phyloP scores from a whole-genome alignment of 202 grass and related monocot species.

The Panicum hallii region DNA sequence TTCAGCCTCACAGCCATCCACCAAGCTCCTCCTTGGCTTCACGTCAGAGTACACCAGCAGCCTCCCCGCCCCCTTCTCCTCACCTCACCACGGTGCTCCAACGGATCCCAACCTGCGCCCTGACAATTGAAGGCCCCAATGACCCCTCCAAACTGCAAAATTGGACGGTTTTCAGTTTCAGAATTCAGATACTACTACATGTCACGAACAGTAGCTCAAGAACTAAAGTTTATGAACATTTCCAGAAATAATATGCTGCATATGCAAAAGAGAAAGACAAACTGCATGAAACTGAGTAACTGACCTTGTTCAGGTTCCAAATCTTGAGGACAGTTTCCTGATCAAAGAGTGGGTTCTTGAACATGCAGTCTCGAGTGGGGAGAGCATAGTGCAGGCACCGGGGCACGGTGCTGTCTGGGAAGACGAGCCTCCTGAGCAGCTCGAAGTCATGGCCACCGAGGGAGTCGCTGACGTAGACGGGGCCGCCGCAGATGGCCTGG shows the following conservation, averaged over 20 bases:
- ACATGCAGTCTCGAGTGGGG: conserved; percentile 62
- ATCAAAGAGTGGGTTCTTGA: conserved; percentile 63
- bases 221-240: background rate
- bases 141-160: conserved; percentile 64
- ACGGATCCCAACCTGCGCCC: conserved; percentile 69
- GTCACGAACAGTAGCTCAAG: background rate
- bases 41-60: conserved; percentile 40
- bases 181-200: background rate
- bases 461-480: conserved; percentile 65
- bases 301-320: conserved; percentile 79
- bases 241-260: too few species aligned
- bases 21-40: conserved; percentile 36
- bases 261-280: too few species aligned
- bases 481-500: conserved; percentile 62
- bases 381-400: conserved; percentile 59
- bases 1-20: conserved; percentile 45
- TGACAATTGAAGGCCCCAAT: conserved; percentile 79
- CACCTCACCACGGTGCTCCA: conserved; percentile 32
- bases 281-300: background rate
- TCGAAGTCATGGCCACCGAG: conserved; percentile 54
- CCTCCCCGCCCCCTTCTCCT: conserved; percentile 53
- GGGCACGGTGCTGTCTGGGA: conserved; percentile 55
- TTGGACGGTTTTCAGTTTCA: background rate
- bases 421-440: conserved; percentile 49
- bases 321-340: conserved; percentile 65